Conservation (phyloP, 768 basidiomycete genomes). For the Leccinellum rugosiceps region DNA sequence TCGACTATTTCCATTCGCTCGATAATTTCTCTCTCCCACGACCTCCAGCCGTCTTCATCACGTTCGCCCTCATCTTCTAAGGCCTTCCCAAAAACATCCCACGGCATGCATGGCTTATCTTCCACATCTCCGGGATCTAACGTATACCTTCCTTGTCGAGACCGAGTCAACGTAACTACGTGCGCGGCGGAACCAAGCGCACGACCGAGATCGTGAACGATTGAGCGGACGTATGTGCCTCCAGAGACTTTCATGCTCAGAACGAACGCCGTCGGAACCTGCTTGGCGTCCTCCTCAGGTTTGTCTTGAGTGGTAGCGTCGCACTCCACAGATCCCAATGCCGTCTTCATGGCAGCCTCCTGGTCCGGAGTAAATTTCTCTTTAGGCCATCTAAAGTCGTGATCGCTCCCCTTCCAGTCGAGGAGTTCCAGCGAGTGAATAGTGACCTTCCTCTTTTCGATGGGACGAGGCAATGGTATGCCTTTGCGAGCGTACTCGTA, state of each 20-base stretch:
- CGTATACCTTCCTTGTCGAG: constrained; percentile 83
- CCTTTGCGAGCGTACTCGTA: constrained; percentile 95
- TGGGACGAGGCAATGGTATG: constrained; percentile 90
- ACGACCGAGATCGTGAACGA: constrained; percentile 90
- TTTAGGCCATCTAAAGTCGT: constrained; percentile 73
- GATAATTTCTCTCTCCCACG: constrained; percentile 84
- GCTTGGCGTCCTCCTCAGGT: constrained; percentile 32
- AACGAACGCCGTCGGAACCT: constrained; percentile 71
- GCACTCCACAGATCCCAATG: constrained; percentile 52
- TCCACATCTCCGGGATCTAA: constrained; percentile 47
- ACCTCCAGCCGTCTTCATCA: constrained; percentile 63
- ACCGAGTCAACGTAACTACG: constrained; percentile 86
- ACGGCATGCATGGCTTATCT: constrained; percentile 66
- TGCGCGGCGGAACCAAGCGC: constrained; percentile 86
- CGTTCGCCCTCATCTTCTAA: constrained; percentile 46
- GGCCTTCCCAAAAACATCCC: constrained; percentile 70
- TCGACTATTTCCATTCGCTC: constrained; percentile 61
- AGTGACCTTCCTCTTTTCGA: constrained; percentile 79
- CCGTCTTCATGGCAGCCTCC: constrained; percentile 62
- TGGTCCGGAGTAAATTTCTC: constrained; percentile 67
- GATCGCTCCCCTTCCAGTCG: constrained; percentile 75
- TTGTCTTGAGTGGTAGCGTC: constrained; percentile 35
- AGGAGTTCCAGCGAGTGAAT: constrained; percentile 78
- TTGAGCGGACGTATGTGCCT: constrained; percentile 95
- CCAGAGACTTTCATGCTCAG: constrained; percentile 92